Conservation (phyloP, 768 basidiomycete species). For the Mycena vulgaris region DNA sequence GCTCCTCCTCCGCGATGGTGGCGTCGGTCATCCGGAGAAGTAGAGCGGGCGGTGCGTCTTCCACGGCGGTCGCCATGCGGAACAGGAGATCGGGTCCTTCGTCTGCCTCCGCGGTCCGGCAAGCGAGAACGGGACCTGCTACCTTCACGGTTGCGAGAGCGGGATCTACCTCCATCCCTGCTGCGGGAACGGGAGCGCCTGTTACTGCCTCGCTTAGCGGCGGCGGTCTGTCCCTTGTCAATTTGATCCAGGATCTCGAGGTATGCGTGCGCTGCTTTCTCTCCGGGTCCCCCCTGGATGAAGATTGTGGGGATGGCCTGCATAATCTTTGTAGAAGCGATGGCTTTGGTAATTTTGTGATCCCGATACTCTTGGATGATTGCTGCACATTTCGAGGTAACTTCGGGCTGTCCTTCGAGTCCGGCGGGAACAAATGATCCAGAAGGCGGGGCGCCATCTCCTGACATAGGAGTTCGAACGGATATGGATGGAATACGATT, state of each 20-base stretch:
- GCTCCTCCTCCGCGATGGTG: too few relatives aligned
- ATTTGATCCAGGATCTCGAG: constrained; percentile 1
- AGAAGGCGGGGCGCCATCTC: background rate
- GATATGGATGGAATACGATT: constrained; percentile 5
- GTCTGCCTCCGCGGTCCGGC: background rate
- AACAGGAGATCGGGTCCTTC: too few relatives aligned
- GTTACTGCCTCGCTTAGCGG: background rate
- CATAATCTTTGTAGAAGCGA: background rate
- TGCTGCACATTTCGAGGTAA: background rate
- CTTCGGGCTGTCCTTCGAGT: background rate
- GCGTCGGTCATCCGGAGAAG: too few relatives aligned
- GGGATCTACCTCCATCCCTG: too few relatives aligned
- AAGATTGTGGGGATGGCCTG: constrained; percentile 7
- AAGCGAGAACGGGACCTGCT: background rate
- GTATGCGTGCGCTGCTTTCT: background rate
- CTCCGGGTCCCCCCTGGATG: background rate
- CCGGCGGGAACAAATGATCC: background rate
- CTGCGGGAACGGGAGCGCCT: too few relatives aligned
- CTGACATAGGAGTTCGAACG: constrained; percentile 7
- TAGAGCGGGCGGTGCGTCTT: background rate
- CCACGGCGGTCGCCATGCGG: too few relatives aligned
- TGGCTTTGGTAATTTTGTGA: background rate
- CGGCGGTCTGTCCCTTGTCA: background rate
- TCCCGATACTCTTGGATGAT: background rate
- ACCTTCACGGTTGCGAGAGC: too few relatives aligned